Evolutionary conservation across 306 rosid species (phyloP), one percentile per base, ranked within the genome.

Genomic region (Parietaria judaica): DNA sequence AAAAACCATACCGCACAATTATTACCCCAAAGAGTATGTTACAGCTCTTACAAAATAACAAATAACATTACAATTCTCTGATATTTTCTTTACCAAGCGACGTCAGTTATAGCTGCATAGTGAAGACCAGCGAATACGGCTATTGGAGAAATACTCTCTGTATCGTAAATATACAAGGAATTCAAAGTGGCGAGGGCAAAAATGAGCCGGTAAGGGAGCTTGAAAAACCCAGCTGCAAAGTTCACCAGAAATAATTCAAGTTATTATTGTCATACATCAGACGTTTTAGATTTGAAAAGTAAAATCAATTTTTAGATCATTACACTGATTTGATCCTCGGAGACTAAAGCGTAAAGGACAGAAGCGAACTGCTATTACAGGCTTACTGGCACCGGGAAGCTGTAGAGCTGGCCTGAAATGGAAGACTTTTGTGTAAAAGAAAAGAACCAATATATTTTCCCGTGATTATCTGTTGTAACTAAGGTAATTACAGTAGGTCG

Each of bases 81-180:
- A 57, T 10, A 23, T 46, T 59, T 31, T 3, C 31, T 44, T 77
- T 81, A 92, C 99, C 99, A 92, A 52, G 95, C 67, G 41, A 86
- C 75, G 73, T 92, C 99, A 36, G 99, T 88, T 75, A 88, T 77
- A 67, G 99, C 70, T n/a, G 96, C 89, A 69, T 88, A 92, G 74
- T 92, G 96, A 72, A 92, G 90, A 63, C 99, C 95, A 57, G 88
- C 90, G 57, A 80, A 72, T 65, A 92, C 17, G 57, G 85, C 96
- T 74, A 86, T 75, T 14, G 99, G 99, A 67, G 80, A 56, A 64
- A 68, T 78, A 77, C 83, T 76, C 83, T 92, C 88, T 3, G 95
- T 92, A 73, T 88, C 96, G 68, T 84, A 88, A 60, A 88, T 64
- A 74, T 86, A 88, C 72, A 92, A 56, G 1, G 96, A 92, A 78